phyloP scores from a whole-genome alignment of 352 stramenopile genomes.

The Phytophthora macrochlamydospora region DNA sequence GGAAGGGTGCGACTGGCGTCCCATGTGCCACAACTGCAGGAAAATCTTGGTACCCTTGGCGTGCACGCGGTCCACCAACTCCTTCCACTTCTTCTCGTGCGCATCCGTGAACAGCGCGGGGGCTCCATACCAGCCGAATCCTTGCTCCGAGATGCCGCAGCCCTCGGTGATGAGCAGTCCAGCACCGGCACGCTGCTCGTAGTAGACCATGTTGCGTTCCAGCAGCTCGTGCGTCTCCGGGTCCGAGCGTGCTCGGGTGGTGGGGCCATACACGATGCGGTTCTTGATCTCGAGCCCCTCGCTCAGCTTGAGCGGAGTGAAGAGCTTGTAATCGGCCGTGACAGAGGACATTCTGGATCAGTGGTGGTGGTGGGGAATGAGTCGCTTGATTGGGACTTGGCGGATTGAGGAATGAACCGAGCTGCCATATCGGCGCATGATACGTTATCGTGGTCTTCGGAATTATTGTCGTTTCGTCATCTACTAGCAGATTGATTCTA shows the following conservation, averaged over 20 bases:
- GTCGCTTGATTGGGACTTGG: background rate
- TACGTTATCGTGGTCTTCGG: too few relatives aligned
- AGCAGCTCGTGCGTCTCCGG: constrained; percentile 8
- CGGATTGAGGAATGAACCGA: background rate
- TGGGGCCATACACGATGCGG: constrained; percentile 37
- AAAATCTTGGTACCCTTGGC: constrained; percentile 61
- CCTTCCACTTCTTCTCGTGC: constrained; percentile 39
- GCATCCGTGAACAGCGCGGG: constrained; percentile 38
- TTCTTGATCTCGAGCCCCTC: constrained; percentile 32
- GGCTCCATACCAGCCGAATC: constrained; percentile 21
- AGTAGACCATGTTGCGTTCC: constrained; percentile 30
- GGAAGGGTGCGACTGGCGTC: constrained; percentile 52
- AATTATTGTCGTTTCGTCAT: too few relatives aligned
- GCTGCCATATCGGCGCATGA: too few relatives aligned
- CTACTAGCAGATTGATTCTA: too few relatives aligned
- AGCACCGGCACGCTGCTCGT: constrained; percentile 27
- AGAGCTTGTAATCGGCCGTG: constrained; percentile 26
- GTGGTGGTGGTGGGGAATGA: background rate
- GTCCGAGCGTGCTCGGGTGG: constrained; percentile 24
- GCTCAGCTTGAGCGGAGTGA: constrained; percentile 27
- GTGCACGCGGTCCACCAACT: constrained; percentile 57
- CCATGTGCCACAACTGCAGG: constrained; percentile 78
- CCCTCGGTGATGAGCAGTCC: constrained; percentile 46
- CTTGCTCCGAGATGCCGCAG: constrained; percentile 26
- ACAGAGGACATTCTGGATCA: background rate